Conservation (phyloP, 176 grass and related monocot genomes). For the sorghum (Sorghum bicolor) region DNA sequence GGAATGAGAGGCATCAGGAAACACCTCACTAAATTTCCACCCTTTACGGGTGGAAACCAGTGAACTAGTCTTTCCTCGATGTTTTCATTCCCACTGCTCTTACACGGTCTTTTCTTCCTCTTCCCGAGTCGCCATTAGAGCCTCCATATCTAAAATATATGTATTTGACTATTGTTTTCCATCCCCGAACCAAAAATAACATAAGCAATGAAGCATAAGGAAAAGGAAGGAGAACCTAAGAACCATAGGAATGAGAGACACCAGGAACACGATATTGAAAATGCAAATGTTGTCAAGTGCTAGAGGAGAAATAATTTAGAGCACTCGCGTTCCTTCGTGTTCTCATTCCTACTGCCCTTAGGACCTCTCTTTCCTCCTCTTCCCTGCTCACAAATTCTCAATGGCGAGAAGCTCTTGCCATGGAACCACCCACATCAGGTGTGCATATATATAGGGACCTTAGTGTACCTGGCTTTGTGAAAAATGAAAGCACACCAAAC, state of each 20-base stretch:
- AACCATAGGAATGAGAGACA: slow-evolving; percentile 35
- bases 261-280: slow-evolving; percentile 12
- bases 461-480: not conserved
- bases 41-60: not conserved
- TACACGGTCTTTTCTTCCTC: not conserved
- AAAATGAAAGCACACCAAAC: not conserved
- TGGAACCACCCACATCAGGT: not conserved
- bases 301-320: not conserved
- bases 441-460: not conserved
- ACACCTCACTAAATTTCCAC: slow-evolving; percentile 1
- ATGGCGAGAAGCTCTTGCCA: not conserved
- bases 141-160: not conserved
- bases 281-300: not conserved
- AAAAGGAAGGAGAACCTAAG: slow-evolving; percentile 18
- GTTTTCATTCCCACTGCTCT: slow-evolving; percentile 13
- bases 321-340: slow-evolving; percentile 18
- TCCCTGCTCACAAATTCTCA: slow-evolving; percentile 10
- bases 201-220: not conserved
- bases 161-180: not conserved
- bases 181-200: not conserved
- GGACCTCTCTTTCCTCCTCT: slow-evolving; percentile 34
- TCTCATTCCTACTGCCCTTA: slow-evolving; percentile 27
- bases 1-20: slow-evolving; percentile 40
- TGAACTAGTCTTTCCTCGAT: not conserved
- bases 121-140: not conserved